Percentiles rank a stretch among this genome's conserved stretches.
These are phyloP conservation scores for Crithidia bombi DNA, from an alignment of 208 protist species.

Conservation along the genomic window DNA sequence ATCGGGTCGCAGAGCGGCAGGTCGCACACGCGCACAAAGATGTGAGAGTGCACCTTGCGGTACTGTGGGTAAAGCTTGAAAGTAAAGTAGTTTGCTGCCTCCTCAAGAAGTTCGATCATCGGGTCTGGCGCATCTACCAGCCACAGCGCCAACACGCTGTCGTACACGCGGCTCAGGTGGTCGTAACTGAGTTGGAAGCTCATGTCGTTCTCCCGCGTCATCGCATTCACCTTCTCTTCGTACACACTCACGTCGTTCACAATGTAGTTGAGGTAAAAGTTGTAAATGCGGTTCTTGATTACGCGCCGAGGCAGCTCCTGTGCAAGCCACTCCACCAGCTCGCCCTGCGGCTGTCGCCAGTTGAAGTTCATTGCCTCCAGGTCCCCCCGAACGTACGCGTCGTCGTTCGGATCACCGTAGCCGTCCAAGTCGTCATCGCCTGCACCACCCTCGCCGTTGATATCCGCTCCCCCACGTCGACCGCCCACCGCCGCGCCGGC, in stretches of 20 bases:
- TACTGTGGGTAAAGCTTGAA: slow-evolving; percentile 95
- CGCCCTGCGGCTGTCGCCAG: slow-evolving; percentile 87
- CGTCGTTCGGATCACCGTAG: slow-evolving; percentile 51
- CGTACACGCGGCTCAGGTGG: slow-evolving; percentile 90
- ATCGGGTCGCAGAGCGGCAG: slow-evolving; percentile 97
- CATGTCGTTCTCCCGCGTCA: slow-evolving; percentile 93
- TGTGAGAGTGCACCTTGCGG: slow-evolving; percentile 84
- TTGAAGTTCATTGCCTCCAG: slow-evolving; percentile 83
- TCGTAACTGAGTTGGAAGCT: slow-evolving; percentile 95
- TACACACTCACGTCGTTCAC: slow-evolving; percentile 83
- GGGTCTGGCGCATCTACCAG: slow-evolving; percentile 96
- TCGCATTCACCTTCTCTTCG: slow-evolving; percentile 78
- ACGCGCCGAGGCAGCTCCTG: slow-evolving; percentile 87
- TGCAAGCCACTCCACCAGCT: slow-evolving; percentile 90
- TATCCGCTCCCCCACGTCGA: neutral
- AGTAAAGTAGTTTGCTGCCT: slow-evolving; percentile 93
- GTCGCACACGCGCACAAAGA: slow-evolving; percentile 98
- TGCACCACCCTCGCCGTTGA: slow-evolving; percentile 5
- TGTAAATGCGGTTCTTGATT: slow-evolving; percentile 92
- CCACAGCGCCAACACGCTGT: slow-evolving; percentile 95
- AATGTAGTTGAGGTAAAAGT: slow-evolving; percentile 92
- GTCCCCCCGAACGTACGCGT: slow-evolving; percentile 79
- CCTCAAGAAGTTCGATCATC: slow-evolving; percentile 98
- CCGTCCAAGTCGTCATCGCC: slow-evolving; percentile 27
- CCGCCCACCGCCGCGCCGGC: slow-evolving; percentile 5